Evolutionary conservation across 768 basidiomycete species (phyloP).

Genomic region (Tulasnella calospora): DNA sequence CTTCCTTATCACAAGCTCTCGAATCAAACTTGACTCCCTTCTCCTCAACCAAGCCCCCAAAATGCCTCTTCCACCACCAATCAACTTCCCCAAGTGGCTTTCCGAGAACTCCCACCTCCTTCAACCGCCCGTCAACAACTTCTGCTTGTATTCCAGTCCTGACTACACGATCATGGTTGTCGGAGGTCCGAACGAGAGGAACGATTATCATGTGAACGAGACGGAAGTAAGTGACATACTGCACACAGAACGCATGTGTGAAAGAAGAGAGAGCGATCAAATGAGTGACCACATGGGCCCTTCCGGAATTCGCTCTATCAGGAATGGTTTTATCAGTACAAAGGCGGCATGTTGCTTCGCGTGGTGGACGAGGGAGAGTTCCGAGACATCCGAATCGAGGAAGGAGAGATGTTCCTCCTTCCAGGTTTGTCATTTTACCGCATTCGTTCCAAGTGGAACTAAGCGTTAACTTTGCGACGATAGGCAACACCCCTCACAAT

Average conservation of each 20-base stretch:
- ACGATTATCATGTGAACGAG: constrained; percentile 93
- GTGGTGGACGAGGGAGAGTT: constrained; percentile 77
- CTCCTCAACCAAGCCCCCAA: not conserved
- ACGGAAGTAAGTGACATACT: constrained; percentile 59
- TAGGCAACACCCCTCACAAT: constrained; percentile 95
- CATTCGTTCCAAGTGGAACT: not conserved
- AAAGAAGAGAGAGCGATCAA: too few species aligned
- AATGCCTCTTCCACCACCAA: constrained; percentile 73
- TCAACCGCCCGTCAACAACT: constrained; percentile 91
- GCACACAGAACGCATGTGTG: too few species aligned
- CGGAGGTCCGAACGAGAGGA: constrained; percentile 90
- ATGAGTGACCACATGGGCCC: not conserved
- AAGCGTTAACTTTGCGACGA: not conserved
- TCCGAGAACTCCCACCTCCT: constrained; percentile 71
- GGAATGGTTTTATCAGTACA: constrained; percentile 99
- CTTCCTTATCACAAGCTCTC: not conserved
- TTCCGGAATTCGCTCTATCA: constrained; percentile 33
- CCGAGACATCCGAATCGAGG: constrained; percentile 80
- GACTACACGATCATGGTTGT: constrained; percentile 96
- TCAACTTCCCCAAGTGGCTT: constrained; percentile 91
- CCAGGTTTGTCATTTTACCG: constrained; percentile 52
- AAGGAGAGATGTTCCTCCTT: constrained; percentile 95
- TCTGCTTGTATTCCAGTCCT: constrained; percentile 69
- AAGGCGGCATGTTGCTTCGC: constrained; percentile 85
- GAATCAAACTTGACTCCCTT: not conserved